Base-by-base conservation (phyloP, 352 stramenopile species). In the Globisporangium abappressorium region DNA sequence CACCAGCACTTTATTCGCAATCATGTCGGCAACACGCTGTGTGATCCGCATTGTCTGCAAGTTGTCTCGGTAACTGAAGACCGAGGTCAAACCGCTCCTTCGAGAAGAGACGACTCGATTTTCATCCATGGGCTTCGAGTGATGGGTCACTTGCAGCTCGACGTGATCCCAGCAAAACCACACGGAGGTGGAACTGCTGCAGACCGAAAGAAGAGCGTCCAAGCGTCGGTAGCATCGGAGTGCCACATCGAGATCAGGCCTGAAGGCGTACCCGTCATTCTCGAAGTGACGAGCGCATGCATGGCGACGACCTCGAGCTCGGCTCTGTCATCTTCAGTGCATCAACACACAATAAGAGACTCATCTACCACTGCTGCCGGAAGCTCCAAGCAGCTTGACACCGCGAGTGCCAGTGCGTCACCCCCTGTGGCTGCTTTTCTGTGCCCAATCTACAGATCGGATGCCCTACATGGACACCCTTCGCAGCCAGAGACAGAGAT, bases 1-100 rank as follows among this genome's bases (percentile, higher is more conserved):
- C 82, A 90, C 33, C 82, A 87, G 36, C 73, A 90, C 62, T 86
- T 89, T 33, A 54, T 84, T 24, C 82, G 80, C 8, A 87, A 83
- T 11, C 55, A 80, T 33, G 72, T 81, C 8, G 77, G 75, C 1
- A 77, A 49, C 36, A 65, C 62, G 14, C 47, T 80, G n/a, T 89
- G 80, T n/a, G 59, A 43, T 7, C 30, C 68, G 3, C 59, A 77
- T 41, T 90, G 82, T 26, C 41, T 90, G 28, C 74, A 69, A 24
- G 59, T 84, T 3, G 58, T 79, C 0, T 71, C 71, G 0, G 67
- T 90, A 2, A 72, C 69, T 5, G 82, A 90, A 69, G 80, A 89
- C 62, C 72, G 36, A 49, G 24, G 55, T 58, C 5, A 30, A 11
- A n/a, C 7, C 30, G n/a, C 62, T 76, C 2, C 58, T 62, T 15